These are phyloP conservation scores for Solanum pennellii DNA, from an alignment of 257 asterid genomes.

Conservation along the genomic window DNA sequence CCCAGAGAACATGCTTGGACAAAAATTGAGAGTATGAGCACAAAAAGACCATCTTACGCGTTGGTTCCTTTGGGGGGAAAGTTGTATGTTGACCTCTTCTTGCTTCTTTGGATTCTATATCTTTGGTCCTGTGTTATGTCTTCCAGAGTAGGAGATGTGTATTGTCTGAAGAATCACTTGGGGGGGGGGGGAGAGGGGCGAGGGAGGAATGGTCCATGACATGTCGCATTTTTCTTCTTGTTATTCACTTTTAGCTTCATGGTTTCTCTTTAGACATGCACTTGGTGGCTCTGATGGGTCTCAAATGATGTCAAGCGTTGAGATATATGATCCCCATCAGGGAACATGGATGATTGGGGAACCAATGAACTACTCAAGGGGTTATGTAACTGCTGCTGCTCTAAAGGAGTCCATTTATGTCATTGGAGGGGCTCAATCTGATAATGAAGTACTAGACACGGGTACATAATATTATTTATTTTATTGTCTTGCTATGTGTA, in stretches of 20 bases:
- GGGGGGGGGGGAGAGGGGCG: not conserved
- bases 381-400: conserved; percentile 44
- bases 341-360: conserved; percentile 51
- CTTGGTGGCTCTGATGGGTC: conserved; percentile 61
- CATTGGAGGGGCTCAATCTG: conserved; percentile 47
- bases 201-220: too few relatives aligned
- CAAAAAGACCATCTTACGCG: conserved; percentile 52
- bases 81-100: conserved; percentile 32
- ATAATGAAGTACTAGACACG: conserved; percentile 21
- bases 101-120: not conserved
- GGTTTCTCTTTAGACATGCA: conserved; percentile 36
- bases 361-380: conserved; percentile 52
- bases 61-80: conserved; percentile 53
- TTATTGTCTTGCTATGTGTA: not conserved
- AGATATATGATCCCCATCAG: conserved; percentile 62
- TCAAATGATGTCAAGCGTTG: conserved; percentile 34
- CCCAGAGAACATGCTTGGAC: conserved; percentile 80
- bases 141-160: not conserved
- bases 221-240: not conserved
- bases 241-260: not conserved
- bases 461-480: conserved; percentile 17
- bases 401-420: conserved; percentile 45
- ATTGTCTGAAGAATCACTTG: not conserved
- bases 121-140: not conserved
- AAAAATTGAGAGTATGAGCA: conserved; percentile 44